Conservation (phyloP, 2,329 filamentous ascomycete genomes). For the Talaromyces sp. region DNA sequence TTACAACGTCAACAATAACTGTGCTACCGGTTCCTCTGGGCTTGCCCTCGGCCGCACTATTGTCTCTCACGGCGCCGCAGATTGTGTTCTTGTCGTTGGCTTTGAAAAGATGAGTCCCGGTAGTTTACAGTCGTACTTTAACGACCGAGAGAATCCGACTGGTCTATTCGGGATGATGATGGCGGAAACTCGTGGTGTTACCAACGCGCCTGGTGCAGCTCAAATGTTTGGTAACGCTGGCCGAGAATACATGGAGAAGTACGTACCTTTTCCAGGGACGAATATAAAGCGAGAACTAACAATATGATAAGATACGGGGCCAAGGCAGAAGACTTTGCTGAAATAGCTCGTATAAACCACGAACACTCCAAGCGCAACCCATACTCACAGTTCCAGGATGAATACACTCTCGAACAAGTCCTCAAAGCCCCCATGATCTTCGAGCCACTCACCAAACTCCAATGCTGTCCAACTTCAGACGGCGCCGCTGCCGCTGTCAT, state of each 20-base stretch:
- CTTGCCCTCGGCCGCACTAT: slow-evolving; percentile 77
- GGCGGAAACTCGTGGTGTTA: slow-evolving; percentile 72
- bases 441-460: slow-evolving; percentile 89
- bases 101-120: slow-evolving; percentile 98
- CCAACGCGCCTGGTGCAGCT: slow-evolving; percentile 76
- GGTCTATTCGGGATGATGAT: slow-evolving; percentile 72
- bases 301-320: slow-evolving; percentile 66
- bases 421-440: slow-evolving; percentile 71
- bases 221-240: slow-evolving; percentile 97
- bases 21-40: slow-evolving; percentile 89
- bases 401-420: slow-evolving; percentile 83
- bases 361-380: slow-evolving; percentile 87
- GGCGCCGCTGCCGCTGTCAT: slow-evolving; percentile 83
- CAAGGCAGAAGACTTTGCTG: slow-evolving; percentile 78
- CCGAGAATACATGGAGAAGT: slow-evolving; percentile 91
- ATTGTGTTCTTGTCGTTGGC: slow-evolving; percentile 85
- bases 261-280: slow-evolving; percentile 23
- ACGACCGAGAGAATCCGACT: slow-evolving; percentile 76
- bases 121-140: slow-evolving; percentile 75
- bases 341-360: slow-evolving; percentile 91
- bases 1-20: slow-evolving; percentile 99
- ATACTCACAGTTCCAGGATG: slow-evolving; percentile 94
- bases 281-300: not conserved
- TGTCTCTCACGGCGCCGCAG: slow-evolving; percentile 72
- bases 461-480: slow-evolving; percentile 95